These are phyloP conservation scores for Bipolaris cookei DNA, from an alignment of 2,329 filamentous ascomycete genomes.

Conservation along the genomic window DNA sequence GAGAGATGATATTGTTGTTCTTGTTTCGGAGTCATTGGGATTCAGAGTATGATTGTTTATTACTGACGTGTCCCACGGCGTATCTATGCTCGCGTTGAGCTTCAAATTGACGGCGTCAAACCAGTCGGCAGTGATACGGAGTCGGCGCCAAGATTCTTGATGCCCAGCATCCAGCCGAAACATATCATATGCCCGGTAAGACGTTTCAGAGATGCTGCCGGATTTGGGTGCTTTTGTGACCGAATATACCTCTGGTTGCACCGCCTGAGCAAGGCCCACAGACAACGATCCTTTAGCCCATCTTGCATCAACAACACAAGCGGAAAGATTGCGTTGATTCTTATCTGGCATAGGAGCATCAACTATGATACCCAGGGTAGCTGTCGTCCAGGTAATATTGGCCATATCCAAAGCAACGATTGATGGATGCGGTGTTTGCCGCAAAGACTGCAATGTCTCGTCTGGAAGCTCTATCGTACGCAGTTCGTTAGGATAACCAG, in stretches of 20 bases:
- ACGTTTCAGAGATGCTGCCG: background rate
- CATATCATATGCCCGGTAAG: background rate
- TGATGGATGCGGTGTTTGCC: background rate
- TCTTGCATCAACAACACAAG: background rate
- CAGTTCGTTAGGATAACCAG: background rate
- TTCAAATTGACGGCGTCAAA: background rate
- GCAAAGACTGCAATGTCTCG: background rate
- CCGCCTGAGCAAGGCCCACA: background rate
- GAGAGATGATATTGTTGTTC: background rate
- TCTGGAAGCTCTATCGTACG: background rate
- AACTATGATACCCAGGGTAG: background rate
- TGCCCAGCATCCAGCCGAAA: background rate
- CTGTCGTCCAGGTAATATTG: background rate
- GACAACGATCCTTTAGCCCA: background rate
- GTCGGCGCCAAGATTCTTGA: background rate
- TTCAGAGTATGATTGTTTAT: background rate
- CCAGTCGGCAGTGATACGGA: background rate
- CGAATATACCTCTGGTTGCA: background rate
- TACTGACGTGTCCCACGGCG: background rate
- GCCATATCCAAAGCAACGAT: background rate
- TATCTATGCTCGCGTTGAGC: background rate
- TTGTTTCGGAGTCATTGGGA: background rate
- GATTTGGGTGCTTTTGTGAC: background rate
- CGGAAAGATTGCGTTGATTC: background rate
- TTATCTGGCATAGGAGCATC: background rate